Evolutionary conservation across 176 grass and related monocot species (phyloP).

Genomic region (Rhynchospora pubera): DNA sequence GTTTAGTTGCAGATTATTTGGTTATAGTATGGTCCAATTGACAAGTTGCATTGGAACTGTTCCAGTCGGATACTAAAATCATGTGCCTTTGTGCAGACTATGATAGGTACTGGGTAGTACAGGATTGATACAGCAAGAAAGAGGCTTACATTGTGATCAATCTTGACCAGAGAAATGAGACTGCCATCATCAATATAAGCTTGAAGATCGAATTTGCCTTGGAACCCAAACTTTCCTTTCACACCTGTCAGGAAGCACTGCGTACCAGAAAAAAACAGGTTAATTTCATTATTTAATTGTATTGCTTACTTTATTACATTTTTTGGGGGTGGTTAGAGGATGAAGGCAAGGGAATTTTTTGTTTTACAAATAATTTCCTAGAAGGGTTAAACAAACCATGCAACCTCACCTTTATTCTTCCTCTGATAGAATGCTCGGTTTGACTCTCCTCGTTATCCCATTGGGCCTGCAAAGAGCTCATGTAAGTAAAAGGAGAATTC

Average conservation of each 20-base stretch:
- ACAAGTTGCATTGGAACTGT: neutral
- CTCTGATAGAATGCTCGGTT: constrained; percentile 42
- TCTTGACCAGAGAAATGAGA: constrained; percentile 60
- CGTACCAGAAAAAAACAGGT: neutral
- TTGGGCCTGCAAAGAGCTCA: constrained; percentile 45
- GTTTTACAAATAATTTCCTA: neutral
- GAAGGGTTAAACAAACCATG: neutral
- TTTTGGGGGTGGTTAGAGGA: neutral
- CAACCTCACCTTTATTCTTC: constrained; percentile 65
- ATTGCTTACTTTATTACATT: neutral
- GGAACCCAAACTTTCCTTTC: constrained; percentile 35
- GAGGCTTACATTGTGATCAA: constrained; percentile 58
- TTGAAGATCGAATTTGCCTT: constrained; percentile 51
- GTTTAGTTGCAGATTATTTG: neutral
- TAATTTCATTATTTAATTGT: constrained; percentile 10
- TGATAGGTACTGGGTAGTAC: neutral
- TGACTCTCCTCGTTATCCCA: constrained; percentile 46
- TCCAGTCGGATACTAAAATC: constrained; percentile 1
- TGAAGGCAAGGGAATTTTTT: neutral
- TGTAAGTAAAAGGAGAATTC: constrained; percentile 68
- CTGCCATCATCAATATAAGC: constrained; percentile 87
- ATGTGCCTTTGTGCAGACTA: neutral
- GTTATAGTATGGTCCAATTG: neutral
- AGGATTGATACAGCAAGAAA: neutral
- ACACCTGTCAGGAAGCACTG: constrained; percentile 76